These are phyloP conservation scores for Berkeleyomyces basicola DNA, from an alignment of 2,329 filamentous ascomycete genomes.

Conservation along the genomic window DNA sequence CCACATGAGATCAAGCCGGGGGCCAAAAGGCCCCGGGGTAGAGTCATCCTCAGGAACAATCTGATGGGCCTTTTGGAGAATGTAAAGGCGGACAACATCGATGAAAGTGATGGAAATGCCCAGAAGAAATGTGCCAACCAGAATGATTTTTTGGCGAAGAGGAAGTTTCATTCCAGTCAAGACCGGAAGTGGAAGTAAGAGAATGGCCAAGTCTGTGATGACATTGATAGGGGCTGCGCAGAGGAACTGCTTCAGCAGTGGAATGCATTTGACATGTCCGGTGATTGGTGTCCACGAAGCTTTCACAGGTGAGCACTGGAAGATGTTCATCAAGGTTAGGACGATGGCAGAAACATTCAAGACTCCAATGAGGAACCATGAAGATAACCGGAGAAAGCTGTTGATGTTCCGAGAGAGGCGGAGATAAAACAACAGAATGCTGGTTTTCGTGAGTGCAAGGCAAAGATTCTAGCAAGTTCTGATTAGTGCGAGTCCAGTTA, in stretches of 20 bases:
- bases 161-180: slow-evolving; percentile 75
- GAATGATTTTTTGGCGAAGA: slow-evolving; percentile 68
- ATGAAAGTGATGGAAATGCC: slow-evolving; percentile 79
- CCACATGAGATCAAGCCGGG: slow-evolving; percentile 41
- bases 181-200: slow-evolving; percentile 77
- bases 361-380: slow-evolving; percentile 59
- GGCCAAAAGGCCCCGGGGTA: slow-evolving; percentile 25
- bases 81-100: slow-evolving; percentile 79
- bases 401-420: slow-evolving; percentile 64
- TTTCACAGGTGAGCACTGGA: slow-evolving; percentile 64
- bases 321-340: slow-evolving; percentile 71
- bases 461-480: slow-evolving; percentile 52
- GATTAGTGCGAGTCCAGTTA: background rate
- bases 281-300: slow-evolving; percentile 43
- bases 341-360: slow-evolving; percentile 66
- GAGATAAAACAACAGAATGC: slow-evolving; percentile 83
- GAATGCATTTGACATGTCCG: slow-evolving; percentile 30
- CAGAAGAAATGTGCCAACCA: slow-evolving; percentile 72
- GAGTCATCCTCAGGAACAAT: slow-evolving; percentile 21
- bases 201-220: slow-evolving; percentile 73
- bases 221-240: slow-evolving; percentile 81
- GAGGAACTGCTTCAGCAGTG: slow-evolving; percentile 45
- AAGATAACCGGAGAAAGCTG: slow-evolving; percentile 60
- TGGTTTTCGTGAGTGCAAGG: slow-evolving; percentile 81
- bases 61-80: slow-evolving; percentile 56